phyloP scores from a whole-genome alignment of 2,329 filamentous ascomycete genomes.

The Fusarium subglutinans region DNA sequence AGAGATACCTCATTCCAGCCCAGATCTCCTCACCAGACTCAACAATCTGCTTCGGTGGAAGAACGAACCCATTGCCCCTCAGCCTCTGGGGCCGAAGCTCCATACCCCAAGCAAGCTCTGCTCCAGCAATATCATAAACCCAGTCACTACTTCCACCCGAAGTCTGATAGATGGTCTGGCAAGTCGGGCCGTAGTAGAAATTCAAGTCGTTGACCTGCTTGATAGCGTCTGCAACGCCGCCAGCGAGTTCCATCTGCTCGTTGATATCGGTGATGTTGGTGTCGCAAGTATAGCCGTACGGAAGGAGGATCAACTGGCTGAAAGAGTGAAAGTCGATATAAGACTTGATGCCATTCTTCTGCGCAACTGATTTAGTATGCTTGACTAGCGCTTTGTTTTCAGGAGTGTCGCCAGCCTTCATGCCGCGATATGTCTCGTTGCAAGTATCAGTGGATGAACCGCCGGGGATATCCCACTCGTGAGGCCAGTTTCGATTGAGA shows the following conservation, averaged over 20 bases:
- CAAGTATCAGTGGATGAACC: constrained; percentile 64
- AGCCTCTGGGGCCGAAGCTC: constrained; percentile 50
- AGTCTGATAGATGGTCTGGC: constrained; percentile 69
- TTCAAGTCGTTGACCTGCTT: constrained; percentile 50
- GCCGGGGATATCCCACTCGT: constrained; percentile 60
- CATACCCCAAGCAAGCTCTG: constrained; percentile 53
- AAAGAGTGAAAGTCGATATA: constrained; percentile 75
- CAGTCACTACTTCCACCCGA: constrained; percentile 58
- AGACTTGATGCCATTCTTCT: constrained; percentile 60
- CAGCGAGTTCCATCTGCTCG: constrained; percentile 59
- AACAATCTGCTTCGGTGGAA: constrained; percentile 47
- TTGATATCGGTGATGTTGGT: constrained; percentile 56
- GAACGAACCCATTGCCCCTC: constrained; percentile 30
- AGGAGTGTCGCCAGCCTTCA: constrained; percentile 54
- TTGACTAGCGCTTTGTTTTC: constrained; percentile 60
- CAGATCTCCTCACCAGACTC: constrained; percentile 56
- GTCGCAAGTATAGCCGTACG: constrained; percentile 69
- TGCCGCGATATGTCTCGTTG: constrained; percentile 58
- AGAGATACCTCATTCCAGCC: constrained; percentile 55
- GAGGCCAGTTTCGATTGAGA: constrained; percentile 69
- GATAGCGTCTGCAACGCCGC: constrained; percentile 61
- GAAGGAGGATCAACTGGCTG: constrained; percentile 64
- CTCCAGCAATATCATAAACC: constrained; percentile 52
- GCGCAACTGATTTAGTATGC: constrained; percentile 44
- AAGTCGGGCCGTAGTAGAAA: constrained; percentile 62